These are phyloP conservation scores for Coniochaeta sp. DNA, from an alignment of 2,329 filamentous ascomycete species.

Conservation along the genomic window DNA sequence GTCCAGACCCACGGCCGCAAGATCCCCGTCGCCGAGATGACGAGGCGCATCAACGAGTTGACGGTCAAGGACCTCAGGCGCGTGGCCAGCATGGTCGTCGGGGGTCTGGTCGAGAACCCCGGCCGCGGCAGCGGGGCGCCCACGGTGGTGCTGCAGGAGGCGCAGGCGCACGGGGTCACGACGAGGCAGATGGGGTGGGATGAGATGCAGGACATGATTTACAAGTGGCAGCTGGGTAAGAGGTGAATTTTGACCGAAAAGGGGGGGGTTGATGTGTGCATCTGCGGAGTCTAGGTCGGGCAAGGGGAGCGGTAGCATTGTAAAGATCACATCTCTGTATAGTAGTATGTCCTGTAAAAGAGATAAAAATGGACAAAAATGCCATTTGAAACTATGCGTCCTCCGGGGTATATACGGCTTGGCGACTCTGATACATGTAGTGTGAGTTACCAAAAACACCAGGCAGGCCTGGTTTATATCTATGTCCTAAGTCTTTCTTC, in stretches of 20 bases:
- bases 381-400: not conserved
- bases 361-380: not conserved
- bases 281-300: not conserved
- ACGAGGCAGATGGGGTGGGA: slow-evolving; percentile 71
- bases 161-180: slow-evolving; percentile 64
- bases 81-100: slow-evolving; percentile 72
- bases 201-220: slow-evolving; percentile 81
- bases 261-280: no score
- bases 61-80: slow-evolving; percentile 73
- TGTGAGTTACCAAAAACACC: not conserved
- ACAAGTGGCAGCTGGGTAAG: slow-evolving; percentile 73
- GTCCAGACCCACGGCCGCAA: slow-evolving; percentile 96
- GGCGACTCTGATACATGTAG: not conserved
- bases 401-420: not conserved
- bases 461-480: not conserved
- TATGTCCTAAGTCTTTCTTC: not conserved
- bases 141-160: slow-evolving; percentile 92
- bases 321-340: not conserved
- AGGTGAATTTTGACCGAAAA: slow-evolving; percentile 17
- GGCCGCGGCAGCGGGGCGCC: slow-evolving; percentile 79
- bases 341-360: not conserved
- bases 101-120: slow-evolving; percentile 65
- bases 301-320: not conserved
- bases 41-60: slow-evolving; percentile 71
- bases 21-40: slow-evolving; percentile 91